Evolutionary conservation across 148 eudicot genomes (phyloP).

Genomic region (Tetragonia tetragonoides): DNA sequence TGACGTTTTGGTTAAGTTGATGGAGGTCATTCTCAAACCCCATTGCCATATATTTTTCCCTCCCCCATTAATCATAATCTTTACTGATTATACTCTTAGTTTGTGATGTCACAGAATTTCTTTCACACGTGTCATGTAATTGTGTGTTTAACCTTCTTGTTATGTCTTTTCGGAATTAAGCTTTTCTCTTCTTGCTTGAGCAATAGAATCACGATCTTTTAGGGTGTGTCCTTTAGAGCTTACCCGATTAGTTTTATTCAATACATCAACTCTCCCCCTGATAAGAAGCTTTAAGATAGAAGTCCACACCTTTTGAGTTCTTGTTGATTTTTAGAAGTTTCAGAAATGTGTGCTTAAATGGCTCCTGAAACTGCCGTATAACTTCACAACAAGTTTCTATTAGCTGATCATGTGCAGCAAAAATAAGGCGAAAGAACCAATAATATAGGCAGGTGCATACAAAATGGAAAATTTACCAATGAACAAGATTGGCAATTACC

Average conservation of each 20-base stretch:
- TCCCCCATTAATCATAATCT: background rate
- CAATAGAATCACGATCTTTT: no score
- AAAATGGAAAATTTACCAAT: constrained; percentile 4
- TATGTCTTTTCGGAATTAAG: no score
- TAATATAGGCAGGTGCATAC: no score
- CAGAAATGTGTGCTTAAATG: no score
- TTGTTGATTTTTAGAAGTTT: no score
- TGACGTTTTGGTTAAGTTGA: background rate
- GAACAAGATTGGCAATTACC: background rate
- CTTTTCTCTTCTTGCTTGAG: background rate
- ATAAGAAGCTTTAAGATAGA: no score
- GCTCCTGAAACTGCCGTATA: background rate
- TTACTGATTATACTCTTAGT: background rate
- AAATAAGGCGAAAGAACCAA: background rate
- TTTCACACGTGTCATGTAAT: background rate
- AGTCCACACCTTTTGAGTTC: no score
- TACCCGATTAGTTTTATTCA: no score
- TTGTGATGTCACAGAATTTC: background rate
- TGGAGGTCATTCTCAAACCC: constrained; percentile 9
- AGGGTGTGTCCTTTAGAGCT: no score
- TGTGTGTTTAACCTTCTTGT: background rate
- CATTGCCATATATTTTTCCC: background rate
- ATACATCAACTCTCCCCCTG: no score
- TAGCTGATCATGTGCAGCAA: background rate
- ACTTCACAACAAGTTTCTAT: background rate